These are phyloP conservation scores for Cardamine occulta DNA, from an alignment of 345 rosid species.

Conservation along the genomic window DNA sequence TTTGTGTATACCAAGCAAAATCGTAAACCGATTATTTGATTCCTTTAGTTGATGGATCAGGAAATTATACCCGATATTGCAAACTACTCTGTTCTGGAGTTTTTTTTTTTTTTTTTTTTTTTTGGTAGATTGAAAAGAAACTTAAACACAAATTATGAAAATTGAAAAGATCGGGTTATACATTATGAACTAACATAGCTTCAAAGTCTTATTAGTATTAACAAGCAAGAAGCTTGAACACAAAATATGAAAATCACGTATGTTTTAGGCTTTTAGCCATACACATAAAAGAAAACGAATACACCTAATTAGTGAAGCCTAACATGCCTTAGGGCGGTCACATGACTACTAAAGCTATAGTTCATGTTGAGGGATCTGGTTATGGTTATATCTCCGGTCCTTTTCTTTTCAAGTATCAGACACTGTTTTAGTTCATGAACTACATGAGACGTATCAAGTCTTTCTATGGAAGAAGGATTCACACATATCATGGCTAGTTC, in stretches of 20 bases:
- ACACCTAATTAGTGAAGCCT: background rate
- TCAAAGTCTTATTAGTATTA: background rate
- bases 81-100: background rate
- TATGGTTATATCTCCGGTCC: background rate
- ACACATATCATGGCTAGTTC: background rate
- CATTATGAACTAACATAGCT: background rate
- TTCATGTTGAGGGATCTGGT: background rate
- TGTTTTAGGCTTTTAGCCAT: background rate
- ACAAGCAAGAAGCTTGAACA: background rate
- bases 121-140: too few species aligned
- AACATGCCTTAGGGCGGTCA: background rate
- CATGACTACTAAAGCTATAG: background rate
- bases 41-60: background rate
- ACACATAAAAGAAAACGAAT: too few species aligned
- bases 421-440: background rate
- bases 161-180: background rate
- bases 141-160: background rate
- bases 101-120: too few species aligned
- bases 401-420: background rate
- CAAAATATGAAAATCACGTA: background rate
- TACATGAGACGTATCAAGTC: background rate
- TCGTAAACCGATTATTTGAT: background rate
- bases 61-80: background rate
- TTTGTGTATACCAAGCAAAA: background rate
- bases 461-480: background rate